These are phyloP conservation scores for Nitzschia inconspicua DNA, from an alignment of 108 stramenopile genomes.

Conservation along the genomic window DNA sequence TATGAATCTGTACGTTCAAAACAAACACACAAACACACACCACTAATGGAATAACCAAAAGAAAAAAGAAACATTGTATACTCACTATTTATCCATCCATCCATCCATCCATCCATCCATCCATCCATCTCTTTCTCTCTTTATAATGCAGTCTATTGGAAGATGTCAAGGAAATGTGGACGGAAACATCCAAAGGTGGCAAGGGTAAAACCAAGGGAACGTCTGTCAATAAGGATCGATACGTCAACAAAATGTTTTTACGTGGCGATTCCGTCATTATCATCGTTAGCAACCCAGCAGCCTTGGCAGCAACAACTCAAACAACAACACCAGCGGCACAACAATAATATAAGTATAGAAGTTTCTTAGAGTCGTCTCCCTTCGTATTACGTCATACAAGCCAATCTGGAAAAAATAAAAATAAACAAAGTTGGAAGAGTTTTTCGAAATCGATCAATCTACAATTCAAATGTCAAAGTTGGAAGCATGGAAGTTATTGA, in stretches of 20 bases:
- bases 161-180: conserved; percentile 99
- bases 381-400: too few species aligned
- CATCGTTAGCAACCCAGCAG: conserved; percentile 89
- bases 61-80: too few species aligned
- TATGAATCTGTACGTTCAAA: conserved; percentile 79
- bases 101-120: not conserved
- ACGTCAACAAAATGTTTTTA: conserved; percentile 98
- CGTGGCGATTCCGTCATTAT: conserved; percentile 98
- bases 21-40: not conserved
- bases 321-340: too few species aligned
- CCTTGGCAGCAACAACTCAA: conserved; percentile 41
- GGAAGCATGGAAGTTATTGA: too few species aligned
- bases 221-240: conserved; percentile 93
- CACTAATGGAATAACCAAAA: not conserved
- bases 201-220: conserved; percentile 87
- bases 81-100: not conserved
- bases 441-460: too few species aligned
- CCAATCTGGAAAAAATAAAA: too few species aligned
- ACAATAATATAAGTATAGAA: too few species aligned
- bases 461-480: too few species aligned
- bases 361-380: too few species aligned
- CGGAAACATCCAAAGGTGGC: conserved; percentile 92
- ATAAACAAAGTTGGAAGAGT: too few species aligned
- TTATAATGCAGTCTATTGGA: conserved; percentile 78
- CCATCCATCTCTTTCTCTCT: not conserved